A percentile compares a stretch with the other conserved stretches of the same genome.
phyloP scores from a whole-genome alignment of 2,329 filamentous ascomycete genomes.

The Chrysoporthe puriensis region DNA sequence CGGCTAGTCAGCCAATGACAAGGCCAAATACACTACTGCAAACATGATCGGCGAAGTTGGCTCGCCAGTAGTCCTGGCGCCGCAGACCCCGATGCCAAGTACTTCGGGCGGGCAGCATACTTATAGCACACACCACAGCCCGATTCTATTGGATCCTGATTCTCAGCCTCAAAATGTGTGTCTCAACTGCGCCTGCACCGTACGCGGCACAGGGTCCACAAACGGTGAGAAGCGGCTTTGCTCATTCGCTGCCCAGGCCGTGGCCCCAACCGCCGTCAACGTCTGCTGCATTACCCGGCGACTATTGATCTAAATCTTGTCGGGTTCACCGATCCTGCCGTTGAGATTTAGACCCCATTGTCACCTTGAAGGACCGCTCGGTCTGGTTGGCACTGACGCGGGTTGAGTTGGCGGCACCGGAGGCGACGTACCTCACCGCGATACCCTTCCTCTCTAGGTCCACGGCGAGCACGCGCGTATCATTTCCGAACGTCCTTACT shows the following conservation, averaged over 20 bases:
- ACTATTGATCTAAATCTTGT: too few species aligned
- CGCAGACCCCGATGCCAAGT: neutral
- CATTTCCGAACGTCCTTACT: too few species aligned
- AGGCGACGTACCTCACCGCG: too few species aligned
- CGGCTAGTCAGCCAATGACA: neutral
- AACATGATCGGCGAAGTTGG: neutral
- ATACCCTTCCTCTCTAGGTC: too few species aligned
- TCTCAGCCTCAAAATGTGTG: neutral
- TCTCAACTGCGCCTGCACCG: neutral
- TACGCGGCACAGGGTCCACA: neutral
- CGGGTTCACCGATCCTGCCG: too few species aligned
- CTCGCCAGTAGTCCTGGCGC: neutral
- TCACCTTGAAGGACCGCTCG: too few species aligned
- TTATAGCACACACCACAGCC: neutral
- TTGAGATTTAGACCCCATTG: too few species aligned
- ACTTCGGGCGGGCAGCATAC: neutral
- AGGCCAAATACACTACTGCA: neutral
- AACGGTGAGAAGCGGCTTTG: neutral
- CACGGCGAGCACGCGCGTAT: too few species aligned
- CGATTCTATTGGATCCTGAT: neutral
- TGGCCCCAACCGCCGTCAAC: neutral
- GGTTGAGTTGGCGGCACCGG: too few species aligned
- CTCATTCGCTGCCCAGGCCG: neutral
- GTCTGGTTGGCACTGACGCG: too few species aligned
- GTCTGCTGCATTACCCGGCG: neutral